phyloP scores from a whole-genome alignment of 2,329 filamentous ascomycete genomes.

The Pseudopithomyces maydicus region DNA sequence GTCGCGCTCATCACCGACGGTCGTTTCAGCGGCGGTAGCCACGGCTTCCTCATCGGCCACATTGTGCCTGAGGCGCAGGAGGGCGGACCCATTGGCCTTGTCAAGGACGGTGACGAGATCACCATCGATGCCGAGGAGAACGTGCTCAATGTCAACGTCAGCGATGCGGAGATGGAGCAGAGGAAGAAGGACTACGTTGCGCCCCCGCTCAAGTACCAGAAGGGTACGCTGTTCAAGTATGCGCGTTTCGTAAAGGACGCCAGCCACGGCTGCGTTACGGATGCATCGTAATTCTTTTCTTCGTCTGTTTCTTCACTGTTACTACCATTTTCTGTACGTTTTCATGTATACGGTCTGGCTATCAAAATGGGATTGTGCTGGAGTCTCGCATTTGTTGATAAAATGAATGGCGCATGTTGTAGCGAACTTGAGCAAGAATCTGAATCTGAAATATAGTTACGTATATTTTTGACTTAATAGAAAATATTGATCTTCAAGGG shows the following conservation, averaged over 20 bases:
- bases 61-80: slow-evolving; percentile 87
- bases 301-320: neutral
- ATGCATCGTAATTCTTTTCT: slow-evolving; percentile 41
- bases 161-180: slow-evolving; percentile 64
- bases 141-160: slow-evolving; percentile 68
- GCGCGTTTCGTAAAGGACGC: slow-evolving; percentile 61
- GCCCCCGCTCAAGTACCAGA: slow-evolving; percentile 62
- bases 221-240: slow-evolving; percentile 66
- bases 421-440: neutral
- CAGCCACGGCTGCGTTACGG: slow-evolving; percentile 64
- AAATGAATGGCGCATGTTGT: neutral
- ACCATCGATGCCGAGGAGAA: slow-evolving; percentile 81
- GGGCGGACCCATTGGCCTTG: slow-evolving; percentile 82
- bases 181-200: slow-evolving; percentile 58
- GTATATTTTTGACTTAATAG: too few relatives aligned
- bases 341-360: neutral
- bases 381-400: slow-evolving; percentile 5
- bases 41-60: slow-evolving; percentile 87
- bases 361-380: neutral
- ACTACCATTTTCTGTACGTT: neutral
- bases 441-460: neutral
- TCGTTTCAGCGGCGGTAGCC: slow-evolving; percentile 78
- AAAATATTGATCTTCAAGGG: too few relatives aligned
- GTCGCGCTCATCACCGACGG: slow-evolving; percentile 76
- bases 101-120: slow-evolving; percentile 80